Evolutionary conservation across 73 alveolate species (phyloP).

Genomic region (Uronychia binucleata): DNA sequence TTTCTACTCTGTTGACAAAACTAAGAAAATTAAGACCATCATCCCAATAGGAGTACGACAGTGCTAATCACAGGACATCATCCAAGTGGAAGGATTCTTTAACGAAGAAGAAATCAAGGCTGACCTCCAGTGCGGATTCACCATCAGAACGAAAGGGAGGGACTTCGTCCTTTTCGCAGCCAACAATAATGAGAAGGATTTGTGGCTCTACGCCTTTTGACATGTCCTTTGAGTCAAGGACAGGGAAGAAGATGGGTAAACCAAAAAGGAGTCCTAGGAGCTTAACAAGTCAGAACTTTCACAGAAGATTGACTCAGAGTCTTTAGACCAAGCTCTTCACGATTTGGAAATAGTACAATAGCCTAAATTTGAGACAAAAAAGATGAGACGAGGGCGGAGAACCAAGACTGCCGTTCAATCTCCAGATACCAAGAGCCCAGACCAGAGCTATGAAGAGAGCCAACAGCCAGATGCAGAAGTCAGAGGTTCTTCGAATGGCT

Average conservation of each 20-base stretch:
- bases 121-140: not conserved
- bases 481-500: not conserved
- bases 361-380: not conserved
- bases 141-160: not conserved
- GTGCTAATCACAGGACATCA: not conserved
- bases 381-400: not conserved
- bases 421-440: no score
- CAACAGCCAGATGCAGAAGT: not conserved
- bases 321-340: not conserved
- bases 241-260: not conserved
- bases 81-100: not conserved
- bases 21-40: not conserved
- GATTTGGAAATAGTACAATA: not conserved
- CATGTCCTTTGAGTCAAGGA: not conserved
- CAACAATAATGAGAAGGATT: not conserved
- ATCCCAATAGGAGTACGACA: not conserved
- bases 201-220: not conserved
- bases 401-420: no score
- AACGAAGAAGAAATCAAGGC: not conserved
- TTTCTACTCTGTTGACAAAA: not conserved
- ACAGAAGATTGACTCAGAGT: not conserved
- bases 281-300: not conserved
- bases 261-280: not conserved
- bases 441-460: no score
- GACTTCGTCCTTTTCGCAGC: not conserved